Evolutionary conservation across 192 early-diverging fungal genomes (phyloP).

Genomic region (Podila epicladia): DNA sequence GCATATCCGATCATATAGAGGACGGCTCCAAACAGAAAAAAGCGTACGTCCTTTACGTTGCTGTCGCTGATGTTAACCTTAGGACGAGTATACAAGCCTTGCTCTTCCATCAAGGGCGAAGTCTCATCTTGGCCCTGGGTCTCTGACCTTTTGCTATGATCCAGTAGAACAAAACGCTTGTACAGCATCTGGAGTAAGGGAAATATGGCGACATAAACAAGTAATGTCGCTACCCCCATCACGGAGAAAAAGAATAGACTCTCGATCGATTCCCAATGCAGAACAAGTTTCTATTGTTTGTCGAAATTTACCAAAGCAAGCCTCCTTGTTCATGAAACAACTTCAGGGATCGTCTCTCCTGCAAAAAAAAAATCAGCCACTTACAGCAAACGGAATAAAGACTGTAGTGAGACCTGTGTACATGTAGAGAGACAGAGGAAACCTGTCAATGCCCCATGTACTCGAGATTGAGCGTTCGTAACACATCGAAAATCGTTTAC

Average conservation of each 20-base stretch:
- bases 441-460: neutral
- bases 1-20: slow-evolving; percentile 6
- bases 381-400: slow-evolving; percentile 18
- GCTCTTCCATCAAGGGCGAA: neutral
- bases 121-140: neutral
- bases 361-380: no score
- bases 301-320: neutral
- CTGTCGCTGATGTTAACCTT: no score
- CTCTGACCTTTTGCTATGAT: neutral
- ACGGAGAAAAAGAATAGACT: neutral
- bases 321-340: neutral
- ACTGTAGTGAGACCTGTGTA: slow-evolving; percentile 1
- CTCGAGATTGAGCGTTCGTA: neutral
- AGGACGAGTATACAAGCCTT: neutral
- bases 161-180: neutral
- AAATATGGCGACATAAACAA: slow-evolving; percentile 14
- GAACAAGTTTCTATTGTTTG: slow-evolving; percentile 10
- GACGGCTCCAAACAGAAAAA: neutral
- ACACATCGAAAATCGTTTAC: neutral
- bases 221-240: neutral
- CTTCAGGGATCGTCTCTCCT: no score
- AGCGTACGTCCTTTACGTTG: slow-evolving; percentile 2
- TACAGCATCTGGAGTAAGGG: slow-evolving; percentile 6
- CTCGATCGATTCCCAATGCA: neutral
- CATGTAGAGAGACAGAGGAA: neutral